Conservation (phyloP, 345 rosid genomes). For the Garcia nutans region DNA sequence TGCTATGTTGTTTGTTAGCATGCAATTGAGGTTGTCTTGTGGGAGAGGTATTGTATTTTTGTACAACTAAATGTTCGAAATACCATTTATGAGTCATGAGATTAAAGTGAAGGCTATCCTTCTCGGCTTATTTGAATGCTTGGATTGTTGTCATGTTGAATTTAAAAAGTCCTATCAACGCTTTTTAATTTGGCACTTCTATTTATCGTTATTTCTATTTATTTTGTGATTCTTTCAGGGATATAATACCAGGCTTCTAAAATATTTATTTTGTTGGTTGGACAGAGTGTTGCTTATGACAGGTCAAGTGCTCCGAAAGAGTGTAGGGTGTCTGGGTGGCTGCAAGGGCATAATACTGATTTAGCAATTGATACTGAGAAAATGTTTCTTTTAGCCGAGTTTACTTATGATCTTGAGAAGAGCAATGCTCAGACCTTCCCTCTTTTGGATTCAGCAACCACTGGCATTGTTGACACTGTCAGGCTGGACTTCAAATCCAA, state of each 20-base stretch:
- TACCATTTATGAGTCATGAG: too few relatives aligned
- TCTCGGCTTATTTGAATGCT: too few relatives aligned
- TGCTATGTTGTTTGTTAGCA: too few relatives aligned
- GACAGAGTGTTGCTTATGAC: constrained; percentile 86
- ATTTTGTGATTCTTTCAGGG: not conserved
- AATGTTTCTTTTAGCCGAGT: constrained; percentile 61
- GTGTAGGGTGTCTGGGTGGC: constrained; percentile 81
- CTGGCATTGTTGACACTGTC: constrained; percentile 59
- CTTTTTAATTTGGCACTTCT: not conserved
- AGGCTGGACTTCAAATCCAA: constrained; percentile 78
- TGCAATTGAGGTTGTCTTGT: too few relatives aligned
- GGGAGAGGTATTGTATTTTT: too few relatives aligned
- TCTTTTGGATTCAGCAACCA: constrained; percentile 40
- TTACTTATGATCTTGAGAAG: constrained; percentile 79
- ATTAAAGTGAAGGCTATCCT: too few relatives aligned
- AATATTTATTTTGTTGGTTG: constrained; percentile 12
- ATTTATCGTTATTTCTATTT: not conserved
- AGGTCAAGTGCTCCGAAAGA: constrained; percentile 94
- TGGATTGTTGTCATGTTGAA: too few relatives aligned
- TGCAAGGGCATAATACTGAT: constrained; percentile 43
- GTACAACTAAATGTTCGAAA: too few relatives aligned
- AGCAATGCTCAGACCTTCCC: constrained; percentile 82
- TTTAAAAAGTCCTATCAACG: too few relatives aligned
- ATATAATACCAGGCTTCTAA: not conserved
- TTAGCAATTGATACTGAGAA: constrained; percentile 38